phyloP scores from a whole-genome alignment of 495 filamentous ascomycete species.

The Podospora pseudocomata region DNA sequence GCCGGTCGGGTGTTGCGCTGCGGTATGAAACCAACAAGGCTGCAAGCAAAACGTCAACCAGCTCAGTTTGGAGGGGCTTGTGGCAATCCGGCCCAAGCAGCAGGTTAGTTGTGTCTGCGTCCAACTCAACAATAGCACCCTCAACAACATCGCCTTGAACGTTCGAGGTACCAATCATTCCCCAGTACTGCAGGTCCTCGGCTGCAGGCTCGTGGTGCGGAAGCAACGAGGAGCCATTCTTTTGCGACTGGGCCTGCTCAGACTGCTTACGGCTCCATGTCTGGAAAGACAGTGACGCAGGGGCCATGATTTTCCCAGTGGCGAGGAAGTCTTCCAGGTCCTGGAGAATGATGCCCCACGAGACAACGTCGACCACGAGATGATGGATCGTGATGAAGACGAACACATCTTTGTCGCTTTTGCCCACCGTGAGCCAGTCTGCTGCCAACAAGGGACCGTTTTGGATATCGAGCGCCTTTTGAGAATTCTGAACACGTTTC shows the following conservation, averaged over 20 bases:
- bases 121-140: conserved; percentile 44
- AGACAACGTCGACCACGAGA: conserved; percentile 60
- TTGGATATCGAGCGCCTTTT: conserved; percentile 34
- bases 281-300: conserved; percentile 21
- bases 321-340: conserved; percentile 56
- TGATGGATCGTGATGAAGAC: conserved; percentile 57
- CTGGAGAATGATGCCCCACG: conserved; percentile 58
- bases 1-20: conserved; percentile 20
- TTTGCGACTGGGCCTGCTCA: conserved; percentile 17
- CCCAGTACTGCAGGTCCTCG: conserved; percentile 50
- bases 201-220: conserved; percentile 24
- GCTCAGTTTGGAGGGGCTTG: conserved; percentile 47
- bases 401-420: conserved; percentile 23
- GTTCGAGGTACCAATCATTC: conserved; percentile 38
- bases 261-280: conserved; percentile 24
- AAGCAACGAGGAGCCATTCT: conserved; percentile 19
- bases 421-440: conserved; percentile 25
- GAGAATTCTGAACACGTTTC: conserved; percentile 26
- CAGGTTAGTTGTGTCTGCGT: conserved; percentile 38
- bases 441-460: conserved; percentile 35
- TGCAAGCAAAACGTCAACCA: conserved; percentile 53
- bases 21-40: conserved; percentile 52
- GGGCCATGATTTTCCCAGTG: conserved; percentile 22
- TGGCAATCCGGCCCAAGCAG: conserved; percentile 45
- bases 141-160: conserved; percentile 50